Conservation (phyloP, 345 rosid species). For the Rhodamnia rubescens region DNA sequence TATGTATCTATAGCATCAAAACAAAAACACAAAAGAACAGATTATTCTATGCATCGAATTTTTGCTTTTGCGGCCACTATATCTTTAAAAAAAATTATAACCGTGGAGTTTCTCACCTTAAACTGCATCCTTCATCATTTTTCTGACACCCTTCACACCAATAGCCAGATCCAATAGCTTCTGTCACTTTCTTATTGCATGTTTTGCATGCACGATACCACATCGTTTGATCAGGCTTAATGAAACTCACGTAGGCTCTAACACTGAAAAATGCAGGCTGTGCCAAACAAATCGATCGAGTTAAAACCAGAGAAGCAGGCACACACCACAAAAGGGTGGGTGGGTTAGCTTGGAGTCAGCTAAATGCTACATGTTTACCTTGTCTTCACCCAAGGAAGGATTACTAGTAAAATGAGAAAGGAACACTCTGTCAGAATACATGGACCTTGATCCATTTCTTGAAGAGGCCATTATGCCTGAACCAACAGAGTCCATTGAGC, state of each 20-base stretch:
- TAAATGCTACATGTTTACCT: conserved; percentile 27
- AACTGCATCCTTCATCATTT: conserved; percentile 58
- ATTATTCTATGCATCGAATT: not conserved
- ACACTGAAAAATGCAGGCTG: conserved; percentile 72
- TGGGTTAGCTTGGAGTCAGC: not conserved
- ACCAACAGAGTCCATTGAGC: conserved; percentile 64
- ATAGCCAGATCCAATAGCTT: conserved; percentile 73
- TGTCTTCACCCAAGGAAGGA: conserved; percentile 59
- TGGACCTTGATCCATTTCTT: conserved; percentile 49
- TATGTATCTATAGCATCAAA: conserved; percentile 41
- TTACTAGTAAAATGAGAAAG: conserved; percentile 54
- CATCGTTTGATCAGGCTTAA: conserved; percentile 85
- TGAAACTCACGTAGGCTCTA: conserved; percentile 60
- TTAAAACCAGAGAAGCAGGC: not conserved
- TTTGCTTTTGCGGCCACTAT: not conserved
- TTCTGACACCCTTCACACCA: conserved; percentile 99
- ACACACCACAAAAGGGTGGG: not conserved
- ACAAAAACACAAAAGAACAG: not conserved
- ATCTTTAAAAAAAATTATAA: not conserved
- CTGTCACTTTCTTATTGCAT: conserved; percentile 92
- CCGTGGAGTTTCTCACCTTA: conserved; percentile 34
- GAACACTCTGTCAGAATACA: conserved; percentile 57
- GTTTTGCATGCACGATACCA: conserved; percentile 96
- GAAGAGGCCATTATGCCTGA: conserved; percentile 47
- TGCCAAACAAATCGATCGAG: not conserved